Base-by-base conservation (phyloP, 495 filamentous ascomycete species). In the Penicillium nucicola region DNA sequence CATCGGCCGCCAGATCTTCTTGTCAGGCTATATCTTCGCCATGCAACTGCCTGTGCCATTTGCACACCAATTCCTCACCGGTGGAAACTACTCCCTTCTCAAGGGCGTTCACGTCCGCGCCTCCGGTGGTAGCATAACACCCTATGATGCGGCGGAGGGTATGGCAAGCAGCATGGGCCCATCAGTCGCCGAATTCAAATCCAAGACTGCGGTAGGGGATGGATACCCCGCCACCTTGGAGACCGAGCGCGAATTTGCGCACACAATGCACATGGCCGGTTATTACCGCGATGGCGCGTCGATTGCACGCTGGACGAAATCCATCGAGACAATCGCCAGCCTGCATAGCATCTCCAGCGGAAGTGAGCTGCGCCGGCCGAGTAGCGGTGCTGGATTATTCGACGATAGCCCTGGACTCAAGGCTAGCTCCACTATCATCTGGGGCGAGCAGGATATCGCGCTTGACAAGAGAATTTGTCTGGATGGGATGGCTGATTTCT, bases 21-120 rank as follows among this genome's bases (percentile, higher is more conserved):
- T 67, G 19, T 80, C 76, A 0, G 72, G 74, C 33, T 82, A 82
- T 44, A 64, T 82, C 33, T 80, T 81, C 48, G 62, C 64, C 7
- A 69, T 82, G 61, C 67, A 74, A 37, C 55, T 82, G 13, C 78
- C 77, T 4, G 44, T 50, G 3, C 52, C 64, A 5, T 38, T 79
- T 6, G 66, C 74, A 30, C 50, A 48, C 22, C 69, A 65, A 41
- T 57, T 76, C 45, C 66, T 72, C 6, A 58, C 42, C 3, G 66
- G 73, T 10, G 74, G 76, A 3, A 72, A 79, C 47, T 55, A 53
- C 23, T 71, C 70, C n/a, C 65, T 79, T 28, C 48, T 80, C 47
- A 65, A 59, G 36, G 9, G 50, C 3, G 44, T 67, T 13, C 74
- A 79, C 55, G 59, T 48, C 36, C n/a, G 33, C 39, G 61, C 65